Evolutionary conservation across 208 protist species (phyloP).

Genomic region (Porcisia deanei): DNA sequence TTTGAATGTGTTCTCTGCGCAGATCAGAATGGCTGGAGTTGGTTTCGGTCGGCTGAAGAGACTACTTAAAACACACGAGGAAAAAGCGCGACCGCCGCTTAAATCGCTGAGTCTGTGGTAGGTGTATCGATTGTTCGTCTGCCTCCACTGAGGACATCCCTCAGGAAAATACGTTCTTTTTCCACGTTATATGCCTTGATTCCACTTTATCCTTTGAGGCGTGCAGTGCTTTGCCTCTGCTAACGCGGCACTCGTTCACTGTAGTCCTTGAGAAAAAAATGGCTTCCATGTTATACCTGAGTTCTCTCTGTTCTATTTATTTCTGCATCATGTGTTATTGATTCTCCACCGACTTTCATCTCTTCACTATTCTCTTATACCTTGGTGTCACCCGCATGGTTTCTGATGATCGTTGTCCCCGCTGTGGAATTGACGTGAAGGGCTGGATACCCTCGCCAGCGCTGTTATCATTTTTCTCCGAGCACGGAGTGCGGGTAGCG

Average conservation of each 20-base stretch:
- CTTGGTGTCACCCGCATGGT: not conserved
- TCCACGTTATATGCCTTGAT: not conserved
- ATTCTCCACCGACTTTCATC: not conserved
- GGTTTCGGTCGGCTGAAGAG: not conserved
- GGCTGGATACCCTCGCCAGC: constrained; percentile 1
- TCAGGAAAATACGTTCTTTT: not conserved
- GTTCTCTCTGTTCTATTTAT: not conserved
- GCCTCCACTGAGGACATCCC: not conserved
- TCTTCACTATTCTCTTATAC: not conserved
- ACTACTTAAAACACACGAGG: not conserved
- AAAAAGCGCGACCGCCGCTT: not conserved
- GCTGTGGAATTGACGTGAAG: not conserved
- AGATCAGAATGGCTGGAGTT: not conserved
- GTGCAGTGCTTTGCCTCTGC: not conserved
- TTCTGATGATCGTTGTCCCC: not conserved
- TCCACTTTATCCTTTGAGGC: not conserved
- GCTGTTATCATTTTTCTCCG: not conserved
- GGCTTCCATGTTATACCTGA: not conserved
- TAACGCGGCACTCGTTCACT: too few relatives aligned
- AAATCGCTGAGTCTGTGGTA: not conserved
- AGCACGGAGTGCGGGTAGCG: not conserved
- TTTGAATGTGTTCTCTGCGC: not conserved
- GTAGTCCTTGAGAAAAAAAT: not conserved
- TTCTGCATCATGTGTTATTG: not conserved
- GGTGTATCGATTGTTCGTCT: not conserved